Conservation (phyloP, 176 grass and related monocot species). For the Phoenix dactylifera region DNA sequence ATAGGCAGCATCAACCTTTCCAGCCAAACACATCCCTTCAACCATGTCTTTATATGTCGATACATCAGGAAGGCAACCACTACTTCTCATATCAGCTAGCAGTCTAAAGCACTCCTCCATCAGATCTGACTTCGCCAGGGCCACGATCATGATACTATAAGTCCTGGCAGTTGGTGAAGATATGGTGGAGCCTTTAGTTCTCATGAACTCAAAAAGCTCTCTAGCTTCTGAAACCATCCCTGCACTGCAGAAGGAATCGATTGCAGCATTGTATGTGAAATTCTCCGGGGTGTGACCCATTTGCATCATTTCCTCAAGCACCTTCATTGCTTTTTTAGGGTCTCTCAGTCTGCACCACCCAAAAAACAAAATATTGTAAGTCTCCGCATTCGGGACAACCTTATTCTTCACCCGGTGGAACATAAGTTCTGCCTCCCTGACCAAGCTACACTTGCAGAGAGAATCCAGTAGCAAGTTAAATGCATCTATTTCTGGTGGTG, state of each 20-base stretch:
- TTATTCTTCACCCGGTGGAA: slow-evolving; percentile 56
- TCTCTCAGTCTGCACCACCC: slow-evolving; percentile 74
- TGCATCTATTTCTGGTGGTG: slow-evolving; percentile 54
- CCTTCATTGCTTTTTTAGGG: slow-evolving; percentile 72
- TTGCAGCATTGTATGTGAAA: slow-evolving; percentile 84
- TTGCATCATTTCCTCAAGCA: slow-evolving; percentile 82
- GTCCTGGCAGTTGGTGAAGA: slow-evolving; percentile 81
- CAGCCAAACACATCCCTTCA: slow-evolving; percentile 82
- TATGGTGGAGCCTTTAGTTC: slow-evolving; percentile 50
- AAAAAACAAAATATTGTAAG: slow-evolving; percentile 69
- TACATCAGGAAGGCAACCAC: slow-evolving; percentile 84
- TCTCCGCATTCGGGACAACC: slow-evolving; percentile 53
- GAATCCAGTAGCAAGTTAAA: slow-evolving; percentile 74
- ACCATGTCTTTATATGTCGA: slow-evolving; percentile 82
- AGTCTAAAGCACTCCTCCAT: slow-evolving; percentile 74
- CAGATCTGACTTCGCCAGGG: slow-evolving; percentile 48
- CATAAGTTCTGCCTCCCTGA: slow-evolving; percentile 56
- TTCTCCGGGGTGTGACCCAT: slow-evolving; percentile 58
- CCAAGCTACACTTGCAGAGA: slow-evolving; percentile 79
- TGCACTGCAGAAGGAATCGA: slow-evolving; percentile 68
- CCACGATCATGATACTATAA: slow-evolving; percentile 71
- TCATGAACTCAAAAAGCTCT: slow-evolving; percentile 93
- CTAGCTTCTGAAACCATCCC: slow-evolving; percentile 68
- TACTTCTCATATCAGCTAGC: slow-evolving; percentile 64
- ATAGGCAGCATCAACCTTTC: slow-evolving; percentile 57